Conservation (phyloP, 2,329 filamentous ascomycete genomes). For the Diaporthe sp. region DNA sequence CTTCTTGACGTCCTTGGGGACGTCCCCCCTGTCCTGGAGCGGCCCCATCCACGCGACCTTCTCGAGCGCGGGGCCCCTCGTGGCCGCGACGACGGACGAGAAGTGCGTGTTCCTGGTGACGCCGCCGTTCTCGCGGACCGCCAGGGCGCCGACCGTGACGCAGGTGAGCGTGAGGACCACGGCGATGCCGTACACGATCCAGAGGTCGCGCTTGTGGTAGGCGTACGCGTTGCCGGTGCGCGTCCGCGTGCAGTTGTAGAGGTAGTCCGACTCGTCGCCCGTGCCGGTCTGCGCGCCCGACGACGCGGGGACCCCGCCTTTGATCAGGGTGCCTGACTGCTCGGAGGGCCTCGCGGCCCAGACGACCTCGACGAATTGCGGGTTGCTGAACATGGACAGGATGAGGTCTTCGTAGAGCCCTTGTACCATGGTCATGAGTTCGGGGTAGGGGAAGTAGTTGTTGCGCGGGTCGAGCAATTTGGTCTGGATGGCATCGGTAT, state of each 20-base stretch:
- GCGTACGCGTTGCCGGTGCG: conserved; percentile 52
- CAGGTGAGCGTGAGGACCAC: conserved; percentile 45
- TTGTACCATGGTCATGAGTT: conserved; percentile 49
- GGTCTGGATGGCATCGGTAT: conserved; percentile 57
- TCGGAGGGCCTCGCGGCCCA: conserved; percentile 49
- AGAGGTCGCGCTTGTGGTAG: conserved; percentile 52
- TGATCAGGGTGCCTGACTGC: conserved; percentile 46
- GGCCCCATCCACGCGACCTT: conserved; percentile 48
- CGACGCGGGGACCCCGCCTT: conserved; percentile 31
- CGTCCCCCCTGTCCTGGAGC: conserved; percentile 40
- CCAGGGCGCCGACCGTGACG: conserved; percentile 52
- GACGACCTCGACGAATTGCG: conserved; percentile 39
- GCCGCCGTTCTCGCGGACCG: conserved; percentile 53
- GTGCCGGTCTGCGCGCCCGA: conserved; percentile 14
- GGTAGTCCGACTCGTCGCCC: conserved; percentile 33
- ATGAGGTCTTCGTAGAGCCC: conserved; percentile 50
- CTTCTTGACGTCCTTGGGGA: conserved; percentile 45
- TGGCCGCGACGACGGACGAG: conserved; percentile 59
- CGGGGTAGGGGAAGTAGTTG: conserved; percentile 50
- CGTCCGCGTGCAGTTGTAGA: conserved; percentile 51
- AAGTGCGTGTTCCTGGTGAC: conserved; percentile 55
- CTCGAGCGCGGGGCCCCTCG: conserved; percentile 56
- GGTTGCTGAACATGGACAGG: conserved; percentile 42
- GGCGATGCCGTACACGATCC: conserved; percentile 50
- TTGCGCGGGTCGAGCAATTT: conserved; percentile 54